Percentiles rank a stretch among this genome's conserved stretches.
Conservation (phyloP, 225 moss, liverwort and hornwort species). For the Rhytidiadelphus loreus region DNA sequence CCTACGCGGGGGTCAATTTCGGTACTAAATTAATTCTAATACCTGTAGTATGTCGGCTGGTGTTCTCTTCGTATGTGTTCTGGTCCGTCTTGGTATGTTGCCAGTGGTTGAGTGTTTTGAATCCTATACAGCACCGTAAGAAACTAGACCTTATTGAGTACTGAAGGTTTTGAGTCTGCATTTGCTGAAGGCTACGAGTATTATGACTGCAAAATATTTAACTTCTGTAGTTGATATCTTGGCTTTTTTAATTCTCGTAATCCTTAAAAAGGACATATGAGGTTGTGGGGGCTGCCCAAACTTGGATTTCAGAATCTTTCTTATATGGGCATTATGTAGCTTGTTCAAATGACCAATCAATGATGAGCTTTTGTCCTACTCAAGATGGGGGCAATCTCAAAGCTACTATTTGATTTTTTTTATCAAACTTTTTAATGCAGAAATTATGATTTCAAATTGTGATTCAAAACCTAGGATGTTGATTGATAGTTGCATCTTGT, state of each 20-base stretch:
- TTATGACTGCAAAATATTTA: background rate
- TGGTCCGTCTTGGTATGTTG: background rate
- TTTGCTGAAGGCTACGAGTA: background rate
- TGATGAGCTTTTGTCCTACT: background rate
- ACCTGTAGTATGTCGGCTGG: background rate
- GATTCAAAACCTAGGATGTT: background rate
- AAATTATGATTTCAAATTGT: background rate
- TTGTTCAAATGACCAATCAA: background rate
- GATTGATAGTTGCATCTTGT: background rate
- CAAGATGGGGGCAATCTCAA: fast-evolving
- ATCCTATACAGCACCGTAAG: background rate
- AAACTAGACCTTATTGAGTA: background rate
- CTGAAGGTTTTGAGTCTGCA: background rate
- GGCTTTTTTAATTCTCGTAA: background rate
- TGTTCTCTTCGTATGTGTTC: background rate
- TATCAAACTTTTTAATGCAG: background rate
- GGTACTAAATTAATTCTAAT: background rate
- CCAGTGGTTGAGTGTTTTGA: background rate
- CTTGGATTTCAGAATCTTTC: background rate
- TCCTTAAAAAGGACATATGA: background rate
- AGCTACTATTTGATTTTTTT: background rate
- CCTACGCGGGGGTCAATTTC: too few relatives aligned
- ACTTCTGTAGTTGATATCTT: background rate
- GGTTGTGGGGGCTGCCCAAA: fast-evolving
- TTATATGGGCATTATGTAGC: background rate